These are phyloP conservation scores for Micractinium conductrix DNA, from an alignment of 139 green algal genomes.

Conservation along the genomic window DNA sequence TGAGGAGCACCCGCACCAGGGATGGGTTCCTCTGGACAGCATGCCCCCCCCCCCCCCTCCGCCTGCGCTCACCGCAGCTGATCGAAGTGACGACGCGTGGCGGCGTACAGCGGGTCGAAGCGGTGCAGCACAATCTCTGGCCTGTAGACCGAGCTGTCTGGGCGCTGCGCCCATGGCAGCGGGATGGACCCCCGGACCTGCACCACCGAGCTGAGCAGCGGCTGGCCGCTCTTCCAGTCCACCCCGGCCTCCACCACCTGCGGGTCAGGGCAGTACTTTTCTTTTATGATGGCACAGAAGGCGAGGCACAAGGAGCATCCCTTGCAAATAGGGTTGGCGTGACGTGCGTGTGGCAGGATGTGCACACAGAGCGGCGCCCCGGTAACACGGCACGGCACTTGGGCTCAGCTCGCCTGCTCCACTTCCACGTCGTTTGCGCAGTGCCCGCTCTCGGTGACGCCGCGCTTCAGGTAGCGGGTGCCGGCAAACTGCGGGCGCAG, in stretches of 20 bases:
- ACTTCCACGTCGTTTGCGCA: slow-evolving; percentile 98
- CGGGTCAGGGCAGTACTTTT: no score
- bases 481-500: slow-evolving; percentile 87
- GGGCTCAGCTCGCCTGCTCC: slow-evolving; percentile 75
- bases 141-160: slow-evolving; percentile 56
- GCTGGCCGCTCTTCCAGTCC: slow-evolving; percentile 69
- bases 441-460: slow-evolving; percentile 84
- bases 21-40: no score
- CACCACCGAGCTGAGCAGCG: slow-evolving; percentile 62
- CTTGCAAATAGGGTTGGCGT: not conserved
- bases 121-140: slow-evolving; percentile 84
- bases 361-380: no score
- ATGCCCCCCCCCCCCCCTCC: no score
- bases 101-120: slow-evolving; percentile 85
- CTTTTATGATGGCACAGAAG: no score
- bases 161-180: slow-evolving; percentile 91
- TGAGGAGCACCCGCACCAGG: no score
- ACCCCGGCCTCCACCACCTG: slow-evolving; percentile 70
- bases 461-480: slow-evolving; percentile 94
- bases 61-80: slow-evolving; percentile 6
- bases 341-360: no score
- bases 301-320: no score
- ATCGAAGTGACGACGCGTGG: slow-evolving; percentile 59
- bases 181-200: slow-evolving; percentile 93
- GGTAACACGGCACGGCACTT: no score